A percentile compares a stretch with the other conserved stretches of the same genome.
phyloP scores from a whole-genome alignment of 371 early-diverging fungal genomes.

The Mortierella sp. region DNA sequence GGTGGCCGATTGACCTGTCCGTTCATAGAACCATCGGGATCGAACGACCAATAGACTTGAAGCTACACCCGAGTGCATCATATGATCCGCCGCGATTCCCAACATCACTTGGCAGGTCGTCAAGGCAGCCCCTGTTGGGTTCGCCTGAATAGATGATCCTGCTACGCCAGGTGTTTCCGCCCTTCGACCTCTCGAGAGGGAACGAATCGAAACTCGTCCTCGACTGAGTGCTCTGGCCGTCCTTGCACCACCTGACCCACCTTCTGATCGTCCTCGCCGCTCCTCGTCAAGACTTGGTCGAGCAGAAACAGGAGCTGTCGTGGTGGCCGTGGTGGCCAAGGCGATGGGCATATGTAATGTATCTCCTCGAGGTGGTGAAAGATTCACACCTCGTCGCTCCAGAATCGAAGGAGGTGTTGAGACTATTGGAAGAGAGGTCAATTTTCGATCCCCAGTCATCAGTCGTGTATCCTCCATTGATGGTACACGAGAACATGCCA shows the following conservation, averaged over 20 bases:
- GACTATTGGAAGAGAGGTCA: constrained; percentile 1
- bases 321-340: too few relatives aligned
- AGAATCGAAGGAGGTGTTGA: constrained; percentile 23
- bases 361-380: constrained; percentile 15
- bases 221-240: constrained; percentile 5
- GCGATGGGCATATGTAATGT: background rate
- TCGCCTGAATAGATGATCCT: background rate
- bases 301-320: constrained; percentile 7
- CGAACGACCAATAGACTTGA: constrained; percentile 30
- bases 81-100: constrained; percentile 29
- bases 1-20: too few relatives aligned
- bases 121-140: background rate
- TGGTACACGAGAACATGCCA: constrained; percentile 18
- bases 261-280: constrained; percentile 10
- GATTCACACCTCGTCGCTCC: constrained; percentile 31
- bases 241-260: background rate
- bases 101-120: constrained; percentile 42
- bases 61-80: constrained; percentile 32
- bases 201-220: constrained; percentile 13
- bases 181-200: constrained; percentile 22
- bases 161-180: constrained; percentile 6
- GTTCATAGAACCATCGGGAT: constrained; percentile 30
- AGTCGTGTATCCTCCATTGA: constrained; percentile 19
- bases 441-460: background rate
- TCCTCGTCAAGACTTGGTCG: constrained; percentile 12